Base-by-base conservation (phyloP, 106 monocot species). In the Platanthera zijinensis region DNA sequence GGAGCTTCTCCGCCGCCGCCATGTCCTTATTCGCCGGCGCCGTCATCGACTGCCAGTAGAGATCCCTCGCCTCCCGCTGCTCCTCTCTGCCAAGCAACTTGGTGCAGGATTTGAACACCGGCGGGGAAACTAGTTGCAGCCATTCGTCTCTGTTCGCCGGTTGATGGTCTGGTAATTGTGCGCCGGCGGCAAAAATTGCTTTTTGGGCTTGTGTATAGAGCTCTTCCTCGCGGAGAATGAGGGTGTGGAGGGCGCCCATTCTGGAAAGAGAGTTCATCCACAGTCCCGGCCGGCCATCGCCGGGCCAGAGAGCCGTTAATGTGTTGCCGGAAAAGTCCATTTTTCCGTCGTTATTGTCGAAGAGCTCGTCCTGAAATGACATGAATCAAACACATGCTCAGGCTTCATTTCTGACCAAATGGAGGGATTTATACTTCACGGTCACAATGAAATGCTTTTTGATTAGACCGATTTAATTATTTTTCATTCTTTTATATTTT, bases 261-360 rank as follows among this genome's bases (percentile, higher is more conserved):
- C 88, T 79, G 5, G 93, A 93, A 30, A 90, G 78, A 1, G 87
- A 87, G 75, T 81, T 93, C 83, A 93, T 79, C 93, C 93, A 93
- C 39, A 90, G 63, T 21, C 93, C 93, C 0, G 93, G 88, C 76
- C 83, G 84, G 21, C 93, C 93, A 39, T 74, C 76, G 50, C 90
- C 93, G 0, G 93, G 93, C 93, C 93, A 94, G 14, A 94, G 79
- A 30, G 93, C 80, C 1, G 14, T 68, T 39, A 64, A 78, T 72
- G 74, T 90, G 85, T 83, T 79, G 10, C 93, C 90, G 13, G 22
- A 7, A 64, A 85, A 90, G n/a, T 84, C 86, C 52, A 90, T 74
- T 67, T 78, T 51, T 5, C 86, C 93, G 46, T 94, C 78, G 18
- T 62, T 62, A 80, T 94, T 94, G 61, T 79, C 72, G 69, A 94